Percentiles rank a stretch among this genome's conserved stretches.
These are phyloP conservation scores for Arabidopsis lyrata DNA, from an alignment of 441 rosid species.

Conservation along the genomic window DNA sequence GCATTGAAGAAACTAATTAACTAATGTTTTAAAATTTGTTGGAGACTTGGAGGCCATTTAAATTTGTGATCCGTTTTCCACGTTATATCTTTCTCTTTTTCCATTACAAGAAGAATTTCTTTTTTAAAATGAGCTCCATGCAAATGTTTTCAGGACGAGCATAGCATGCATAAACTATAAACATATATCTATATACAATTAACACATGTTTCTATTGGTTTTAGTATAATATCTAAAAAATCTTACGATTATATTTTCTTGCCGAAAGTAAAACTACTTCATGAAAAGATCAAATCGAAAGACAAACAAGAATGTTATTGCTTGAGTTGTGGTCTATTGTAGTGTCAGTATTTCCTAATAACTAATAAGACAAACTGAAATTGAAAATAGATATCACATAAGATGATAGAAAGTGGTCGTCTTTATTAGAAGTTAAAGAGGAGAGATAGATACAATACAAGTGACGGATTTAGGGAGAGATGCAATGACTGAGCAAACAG, in stretches of 20 bases:
- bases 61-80: no score
- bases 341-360: constrained; percentile 13
- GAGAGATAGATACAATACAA: constrained; percentile 22
- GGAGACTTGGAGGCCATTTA: no score
- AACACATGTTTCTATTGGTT: neutral
- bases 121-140: neutral
- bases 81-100: no score
- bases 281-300: neutral
- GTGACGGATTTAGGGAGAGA: constrained; percentile 12
- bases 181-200: neutral
- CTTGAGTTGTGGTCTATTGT: neutral
- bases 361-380: constrained; percentile 10
- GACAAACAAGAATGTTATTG: constrained; percentile 1
- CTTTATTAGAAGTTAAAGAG: constrained; percentile 15
- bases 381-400: neutral
- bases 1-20: no score
- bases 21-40: no score
- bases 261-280: neutral
- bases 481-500: constrained; percentile 27
- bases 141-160: neutral
- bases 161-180: neutral
- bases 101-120: neutral
- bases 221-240: neutral
- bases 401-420: constrained; percentile 18
- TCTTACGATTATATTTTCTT: neutral